A percentile compares a stretch with the other conserved stretches of the same genome.
Evolutionary conservation across 2,329 filamentous ascomycete genomes (phyloP).

Genomic region (Cladosporium sp.): DNA sequence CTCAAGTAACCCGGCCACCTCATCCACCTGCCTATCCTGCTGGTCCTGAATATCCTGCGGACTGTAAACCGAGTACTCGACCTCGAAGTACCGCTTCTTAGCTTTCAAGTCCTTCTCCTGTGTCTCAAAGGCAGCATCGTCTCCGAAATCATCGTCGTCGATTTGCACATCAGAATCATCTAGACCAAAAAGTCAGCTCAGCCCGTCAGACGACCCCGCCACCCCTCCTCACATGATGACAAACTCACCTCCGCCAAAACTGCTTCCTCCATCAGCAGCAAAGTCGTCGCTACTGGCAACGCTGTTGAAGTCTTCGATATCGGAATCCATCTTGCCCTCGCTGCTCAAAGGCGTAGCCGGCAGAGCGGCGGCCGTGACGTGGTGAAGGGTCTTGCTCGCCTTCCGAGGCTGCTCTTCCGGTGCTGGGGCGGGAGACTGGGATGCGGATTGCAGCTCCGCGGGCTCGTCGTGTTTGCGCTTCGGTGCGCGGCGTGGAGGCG

Average conservation of each 20-base stretch:
- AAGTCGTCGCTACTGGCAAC: constrained; percentile 72
- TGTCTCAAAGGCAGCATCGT: constrained; percentile 56
- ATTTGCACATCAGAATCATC: constrained; percentile 48
- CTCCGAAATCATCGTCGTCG: constrained; percentile 56
- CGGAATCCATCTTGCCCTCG: constrained; percentile 73
- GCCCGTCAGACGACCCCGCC: constrained; percentile 2
- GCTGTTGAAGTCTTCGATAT: constrained; percentile 82
- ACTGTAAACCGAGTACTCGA: constrained; percentile 75
- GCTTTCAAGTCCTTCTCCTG: constrained; percentile 70
- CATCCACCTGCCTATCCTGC: constrained; percentile 79
- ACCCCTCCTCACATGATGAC: neutral
- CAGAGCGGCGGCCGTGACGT: constrained; percentile 35
- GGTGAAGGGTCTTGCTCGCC: constrained; percentile 30
- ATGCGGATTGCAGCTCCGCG: constrained; percentile 18
- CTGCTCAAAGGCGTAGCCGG: constrained; percentile 47
- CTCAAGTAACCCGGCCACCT: constrained; percentile 87
- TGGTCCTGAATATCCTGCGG: constrained; percentile 77
- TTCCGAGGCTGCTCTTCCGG: constrained; percentile 29
- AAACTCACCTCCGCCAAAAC: constrained; percentile 45
- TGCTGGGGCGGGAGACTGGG: constrained; percentile 18
- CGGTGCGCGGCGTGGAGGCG: constrained; percentile 26
- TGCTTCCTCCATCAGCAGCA: constrained; percentile 65
- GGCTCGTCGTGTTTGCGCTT: constrained; percentile 32
- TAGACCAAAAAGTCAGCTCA: constrained; percentile 12
- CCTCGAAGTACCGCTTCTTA: constrained; percentile 71